Conservation (phyloP, 2,329 filamentous ascomycete species). For the Epicoccum sorghinum region DNA sequence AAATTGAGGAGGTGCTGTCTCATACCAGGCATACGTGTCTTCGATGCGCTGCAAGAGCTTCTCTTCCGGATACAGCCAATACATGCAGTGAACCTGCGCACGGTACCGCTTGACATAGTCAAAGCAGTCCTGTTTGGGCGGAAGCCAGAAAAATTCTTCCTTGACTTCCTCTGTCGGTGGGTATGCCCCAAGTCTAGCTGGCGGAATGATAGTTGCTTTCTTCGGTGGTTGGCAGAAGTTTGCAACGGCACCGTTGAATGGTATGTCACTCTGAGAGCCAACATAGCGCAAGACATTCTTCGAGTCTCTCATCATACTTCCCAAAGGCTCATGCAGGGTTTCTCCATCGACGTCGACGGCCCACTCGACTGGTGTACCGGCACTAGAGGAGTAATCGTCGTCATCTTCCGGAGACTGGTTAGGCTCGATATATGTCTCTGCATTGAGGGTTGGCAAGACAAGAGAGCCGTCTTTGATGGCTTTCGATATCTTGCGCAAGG, state of each 20-base stretch:
- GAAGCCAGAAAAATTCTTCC: conserved; percentile 37
- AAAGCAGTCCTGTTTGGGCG: conserved; percentile 36
- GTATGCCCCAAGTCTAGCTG: conserved; percentile 39
- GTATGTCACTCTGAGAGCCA: conserved; percentile 46
- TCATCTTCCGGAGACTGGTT: conserved; percentile 38
- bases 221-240: conserved; percentile 32
- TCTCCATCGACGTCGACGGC: conserved; percentile 31
- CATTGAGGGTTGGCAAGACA: conserved; percentile 29
- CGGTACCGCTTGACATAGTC: conserved; percentile 44
- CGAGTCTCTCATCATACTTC: conserved; percentile 48
- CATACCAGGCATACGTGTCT: conserved; percentile 37
- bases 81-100: conserved; percentile 44
- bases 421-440: conserved; percentile 30
- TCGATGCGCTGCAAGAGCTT: conserved; percentile 40
- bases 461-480: conserved; percentile 41
- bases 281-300: conserved; percentile 43
- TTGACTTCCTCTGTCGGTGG: conserved; percentile 32
- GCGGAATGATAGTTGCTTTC: conserved; percentile 37
- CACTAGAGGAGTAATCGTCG: conserved; percentile 25
- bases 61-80: conserved; percentile 47
- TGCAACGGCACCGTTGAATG: conserved; percentile 46
- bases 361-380: conserved; percentile 29
- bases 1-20: background rate
- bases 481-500: conserved; percentile 41
- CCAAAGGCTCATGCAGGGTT: conserved; percentile 45